Conservation (phyloP, 2,329 filamentous ascomycete genomes). For the Claviceps maximensis region DNA sequence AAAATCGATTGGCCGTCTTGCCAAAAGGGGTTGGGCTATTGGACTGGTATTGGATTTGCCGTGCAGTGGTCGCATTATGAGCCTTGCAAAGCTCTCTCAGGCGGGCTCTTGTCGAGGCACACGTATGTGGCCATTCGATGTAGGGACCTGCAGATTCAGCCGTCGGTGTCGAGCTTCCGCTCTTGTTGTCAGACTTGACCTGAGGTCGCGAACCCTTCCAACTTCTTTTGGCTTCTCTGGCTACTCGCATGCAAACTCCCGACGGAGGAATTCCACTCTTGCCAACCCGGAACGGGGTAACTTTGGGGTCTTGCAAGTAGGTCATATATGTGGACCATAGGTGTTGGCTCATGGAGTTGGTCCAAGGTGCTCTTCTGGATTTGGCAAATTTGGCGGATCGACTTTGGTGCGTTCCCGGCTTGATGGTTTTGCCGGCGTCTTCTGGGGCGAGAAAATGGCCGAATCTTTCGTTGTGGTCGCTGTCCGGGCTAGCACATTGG, state of each 20-base stretch:
- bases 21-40: slow-evolving; percentile 44
- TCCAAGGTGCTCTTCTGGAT: slow-evolving; percentile 45
- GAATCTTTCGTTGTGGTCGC: slow-evolving; percentile 14
- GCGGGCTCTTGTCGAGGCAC: slow-evolving; percentile 47
- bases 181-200: slow-evolving; percentile 24
- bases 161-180: slow-evolving; percentile 43
- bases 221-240: slow-evolving; percentile 51
- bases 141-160: slow-evolving; percentile 33
- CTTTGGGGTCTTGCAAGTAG: slow-evolving; percentile 53
- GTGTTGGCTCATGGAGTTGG: slow-evolving; percentile 50
- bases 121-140: slow-evolving; percentile 51
- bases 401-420: slow-evolving; percentile 6
- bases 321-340: slow-evolving; percentile 52
- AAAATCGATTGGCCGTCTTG: slow-evolving; percentile 34
- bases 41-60: slow-evolving; percentile 33
- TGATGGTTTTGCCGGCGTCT: slow-evolving; percentile 20
- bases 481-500: slow-evolving; percentile 38
- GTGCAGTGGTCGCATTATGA: slow-evolving; percentile 32
- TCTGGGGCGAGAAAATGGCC: slow-evolving; percentile 14
- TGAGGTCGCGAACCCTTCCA: slow-evolving; percentile 48
- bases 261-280: slow-evolving; percentile 51
- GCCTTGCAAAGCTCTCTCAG: slow-evolving; percentile 49
- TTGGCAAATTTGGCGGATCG: slow-evolving; percentile 14
- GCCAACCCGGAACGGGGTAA: slow-evolving; percentile 51
- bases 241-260: slow-evolving; percentile 50